Conservation (phyloP, 2,329 filamentous ascomycete genomes). For the Fusarium incarnatum region DNA sequence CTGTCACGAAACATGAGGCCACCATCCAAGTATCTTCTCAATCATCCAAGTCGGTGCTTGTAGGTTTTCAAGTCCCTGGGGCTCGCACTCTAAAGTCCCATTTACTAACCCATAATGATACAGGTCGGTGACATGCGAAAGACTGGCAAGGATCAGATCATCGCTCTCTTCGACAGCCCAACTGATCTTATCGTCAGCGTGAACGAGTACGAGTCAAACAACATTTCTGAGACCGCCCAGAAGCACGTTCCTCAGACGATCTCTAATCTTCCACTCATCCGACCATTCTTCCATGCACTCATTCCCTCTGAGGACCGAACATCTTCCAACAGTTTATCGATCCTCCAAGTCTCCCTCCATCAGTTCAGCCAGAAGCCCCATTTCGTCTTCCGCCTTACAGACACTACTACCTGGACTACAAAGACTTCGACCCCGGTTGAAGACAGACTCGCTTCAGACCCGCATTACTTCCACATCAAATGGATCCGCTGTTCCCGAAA, state of each 20-base stretch:
- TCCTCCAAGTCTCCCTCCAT: neutral
- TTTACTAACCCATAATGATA: accelerated
- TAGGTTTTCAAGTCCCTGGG: neutral
- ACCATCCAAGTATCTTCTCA: neutral
- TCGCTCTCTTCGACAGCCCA: neutral
- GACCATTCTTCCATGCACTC: neutral
- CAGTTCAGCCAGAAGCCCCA: neutral
- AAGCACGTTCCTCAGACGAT: neutral
- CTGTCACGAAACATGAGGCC: neutral
- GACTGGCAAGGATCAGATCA: neutral
- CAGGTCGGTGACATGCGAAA: neutral
- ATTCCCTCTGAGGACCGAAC: neutral
- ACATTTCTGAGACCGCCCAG: neutral
- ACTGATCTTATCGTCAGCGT: neutral
- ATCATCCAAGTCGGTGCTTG: neutral
- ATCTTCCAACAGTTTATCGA: neutral
- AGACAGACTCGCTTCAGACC: neutral
- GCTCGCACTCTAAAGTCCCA: neutral
- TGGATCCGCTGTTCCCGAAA: neutral
- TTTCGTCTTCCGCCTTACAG: neutral
- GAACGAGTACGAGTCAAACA: neutral
- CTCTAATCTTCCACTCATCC: neutral
- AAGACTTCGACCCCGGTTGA: neutral
- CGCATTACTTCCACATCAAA: neutral
- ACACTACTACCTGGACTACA: neutral